These are phyloP conservation scores for Nemania sp. DNA, from an alignment of 2,329 filamentous ascomycete genomes.

Conservation along the genomic window DNA sequence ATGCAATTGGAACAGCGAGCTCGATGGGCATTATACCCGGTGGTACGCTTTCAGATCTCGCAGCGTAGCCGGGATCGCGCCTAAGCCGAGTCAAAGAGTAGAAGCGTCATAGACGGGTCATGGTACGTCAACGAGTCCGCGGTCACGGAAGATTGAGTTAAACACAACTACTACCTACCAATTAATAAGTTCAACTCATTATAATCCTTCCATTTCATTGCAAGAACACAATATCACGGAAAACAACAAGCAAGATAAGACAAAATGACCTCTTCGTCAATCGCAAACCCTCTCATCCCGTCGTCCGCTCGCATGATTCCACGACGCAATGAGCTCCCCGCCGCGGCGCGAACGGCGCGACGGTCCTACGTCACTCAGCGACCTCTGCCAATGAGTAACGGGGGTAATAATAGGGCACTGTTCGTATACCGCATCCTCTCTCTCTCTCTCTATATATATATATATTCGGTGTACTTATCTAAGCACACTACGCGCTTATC, in stretches of 20 bases:
- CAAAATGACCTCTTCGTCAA: constrained; percentile 3
- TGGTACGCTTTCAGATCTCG: constrained; percentile 3
- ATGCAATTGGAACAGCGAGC: background rate
- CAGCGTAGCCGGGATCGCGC: background rate
- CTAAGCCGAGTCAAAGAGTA: background rate
- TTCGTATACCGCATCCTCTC: background rate
- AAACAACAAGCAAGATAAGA: background rate
- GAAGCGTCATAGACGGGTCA: constrained; percentile 22
- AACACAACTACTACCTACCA: too few relatives aligned
- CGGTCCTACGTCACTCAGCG: constrained; percentile 17
- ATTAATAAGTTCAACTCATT: background rate
- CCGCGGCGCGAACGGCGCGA: background rate
- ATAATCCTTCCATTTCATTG: background rate
- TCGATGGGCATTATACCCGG: background rate
- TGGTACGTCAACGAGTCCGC: background rate
- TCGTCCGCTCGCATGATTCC: background rate
- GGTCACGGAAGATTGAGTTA: background rate
- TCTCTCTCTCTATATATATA: background rate
- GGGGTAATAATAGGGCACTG: constrained; percentile 21
- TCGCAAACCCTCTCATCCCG: constrained; percentile 1
- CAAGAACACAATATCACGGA: background rate
- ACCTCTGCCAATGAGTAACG: constrained; percentile 1
- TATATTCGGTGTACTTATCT: too few relatives aligned
- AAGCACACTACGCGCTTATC: background rate
- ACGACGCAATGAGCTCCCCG: background rate